Conservation (phyloP, 1,284 basidiomycete genomes). For the Ganoderma meredithae region DNA sequence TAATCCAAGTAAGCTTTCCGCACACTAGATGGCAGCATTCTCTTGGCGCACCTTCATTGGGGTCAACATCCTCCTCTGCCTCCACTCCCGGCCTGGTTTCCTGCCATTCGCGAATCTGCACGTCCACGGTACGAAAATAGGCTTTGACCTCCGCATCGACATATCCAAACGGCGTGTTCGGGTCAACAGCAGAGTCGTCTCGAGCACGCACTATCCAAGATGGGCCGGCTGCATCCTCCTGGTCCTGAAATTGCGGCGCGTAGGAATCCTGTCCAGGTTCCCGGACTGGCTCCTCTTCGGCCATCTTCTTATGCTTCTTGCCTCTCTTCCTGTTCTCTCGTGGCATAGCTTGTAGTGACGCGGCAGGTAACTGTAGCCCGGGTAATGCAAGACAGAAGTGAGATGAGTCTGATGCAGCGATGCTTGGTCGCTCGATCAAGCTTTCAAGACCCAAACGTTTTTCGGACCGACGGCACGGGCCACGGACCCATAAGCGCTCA, state of each 20-base stretch:
- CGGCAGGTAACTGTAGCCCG: neutral
- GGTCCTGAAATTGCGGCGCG: slow-evolving; percentile 32
- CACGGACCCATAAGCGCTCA: neutral
- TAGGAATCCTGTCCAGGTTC: slow-evolving; percentile 17
- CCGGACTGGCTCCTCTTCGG: slow-evolving; percentile 38
- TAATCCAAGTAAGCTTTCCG: neutral
- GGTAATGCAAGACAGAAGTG: neutral
- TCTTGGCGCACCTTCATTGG: slow-evolving; percentile 75
- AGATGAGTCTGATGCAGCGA: neutral
- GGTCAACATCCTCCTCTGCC: slow-evolving; percentile 61
- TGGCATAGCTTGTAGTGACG: slow-evolving; percentile 57
- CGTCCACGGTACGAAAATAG: slow-evolving; percentile 88
- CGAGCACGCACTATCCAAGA: slow-evolving; percentile 70
- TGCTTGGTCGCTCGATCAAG: neutral
- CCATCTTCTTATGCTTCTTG: slow-evolving; percentile 71
- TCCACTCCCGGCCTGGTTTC: slow-evolving; percentile 47
- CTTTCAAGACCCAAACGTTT: neutral
- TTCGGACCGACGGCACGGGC: neutral
- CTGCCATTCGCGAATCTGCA: slow-evolving; percentile 89
- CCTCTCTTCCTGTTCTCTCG: slow-evolving; percentile 80
- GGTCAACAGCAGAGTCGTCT: slow-evolving; percentile 49
- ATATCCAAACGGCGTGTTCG: slow-evolving; percentile 86
- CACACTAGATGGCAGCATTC: neutral
- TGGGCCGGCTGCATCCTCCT: slow-evolving; percentile 46
- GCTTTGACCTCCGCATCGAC: slow-evolving; percentile 90